Base-by-base conservation (phyloP, 2,329 filamentous ascomycete genomes). In the Curvularia sp. region DNA sequence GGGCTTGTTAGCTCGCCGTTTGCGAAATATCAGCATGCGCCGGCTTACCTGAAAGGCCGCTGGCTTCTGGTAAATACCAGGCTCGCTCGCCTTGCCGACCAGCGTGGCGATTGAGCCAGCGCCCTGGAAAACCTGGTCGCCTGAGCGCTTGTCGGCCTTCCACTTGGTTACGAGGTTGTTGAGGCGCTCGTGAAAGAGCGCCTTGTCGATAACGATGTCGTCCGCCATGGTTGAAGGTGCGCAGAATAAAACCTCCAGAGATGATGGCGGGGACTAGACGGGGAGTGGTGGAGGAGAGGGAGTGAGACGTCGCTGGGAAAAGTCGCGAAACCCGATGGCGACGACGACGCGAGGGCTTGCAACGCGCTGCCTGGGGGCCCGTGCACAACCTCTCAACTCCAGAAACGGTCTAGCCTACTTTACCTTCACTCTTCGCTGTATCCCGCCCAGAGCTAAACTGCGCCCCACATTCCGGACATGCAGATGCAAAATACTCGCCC, bases 131-230 rank as follows among this genome's bases (percentile, higher is more conserved):
- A 94, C 81, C 73, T 88, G 84, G 81, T 96, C 91, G 76, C 90
- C 91, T 62, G 89, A 86, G 75, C 93, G 90, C 83, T 96, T 94
- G 84, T 98, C 94, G 72, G 91, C 88, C 84, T 97, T 98, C 95
- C 96, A 99, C 81, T 92, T 88, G 71, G 91, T 88, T 76, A 93
- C 86, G 73, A 99, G 90, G 75, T 90, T 89, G 68, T 89, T 89
- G 68, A 98, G 86, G 75, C 95, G 93, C 82, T 95, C 93, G 80
- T 97, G 93, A 83, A 99, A 99, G 77, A 88, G 84, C 79, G 90
- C 89, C 82, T 89, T 91, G 83, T 98, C 93, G 83, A 99, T 97
- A 82, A 91, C 92, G 82, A 99, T 96, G 80, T 89, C 87, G 69
- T 79, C 77, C 43, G 84, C 85, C 87, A 89, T 89, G 67, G 61